phyloP scores from a whole-genome alignment of 2,329 filamentous ascomycete genomes.

The Beauveria bassiana region DNA sequence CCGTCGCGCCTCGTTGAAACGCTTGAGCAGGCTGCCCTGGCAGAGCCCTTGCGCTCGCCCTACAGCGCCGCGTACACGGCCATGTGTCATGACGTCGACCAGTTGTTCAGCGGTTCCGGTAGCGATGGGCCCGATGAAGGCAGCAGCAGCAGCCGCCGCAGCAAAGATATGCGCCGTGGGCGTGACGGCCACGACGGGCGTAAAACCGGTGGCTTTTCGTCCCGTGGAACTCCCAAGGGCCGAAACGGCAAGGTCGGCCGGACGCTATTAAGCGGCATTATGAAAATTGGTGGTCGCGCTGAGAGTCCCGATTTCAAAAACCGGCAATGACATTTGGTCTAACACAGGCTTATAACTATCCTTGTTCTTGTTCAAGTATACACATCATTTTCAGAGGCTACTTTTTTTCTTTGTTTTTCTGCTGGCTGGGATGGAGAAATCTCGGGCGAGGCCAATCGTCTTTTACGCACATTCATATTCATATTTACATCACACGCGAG shows the following conservation, averaged over 20 bases:
- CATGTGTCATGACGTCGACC: conserved; percentile 23
- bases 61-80: conserved; percentile 11
- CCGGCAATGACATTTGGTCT: background rate
- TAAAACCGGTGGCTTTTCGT: conserved; percentile 20
- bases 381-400: background rate
- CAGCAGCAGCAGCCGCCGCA: conserved; percentile 18
- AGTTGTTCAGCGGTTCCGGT: conserved; percentile 42
- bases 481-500: background rate
- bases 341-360: background rate
- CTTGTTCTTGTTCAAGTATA: background rate
- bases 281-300: conserved; percentile 33
- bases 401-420: background rate
- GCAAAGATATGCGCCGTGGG: conserved; percentile 25
- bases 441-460: background rate
- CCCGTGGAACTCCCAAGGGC: conserved; percentile 23
- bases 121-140: conserved; percentile 33
- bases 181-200: conserved; percentile 21
- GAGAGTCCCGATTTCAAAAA: conserved; percentile 33
- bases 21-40: conserved; percentile 36
- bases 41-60: conserved; percentile 18
- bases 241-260: conserved; percentile 34
- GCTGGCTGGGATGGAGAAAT: background rate
- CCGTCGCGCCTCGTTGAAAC: conserved; percentile 37
- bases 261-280: conserved; percentile 36
- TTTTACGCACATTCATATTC: background rate